Evolutionary conservation across 2,329 filamentous ascomycete species (phyloP).

Genomic region (Penicillium sp.): DNA sequence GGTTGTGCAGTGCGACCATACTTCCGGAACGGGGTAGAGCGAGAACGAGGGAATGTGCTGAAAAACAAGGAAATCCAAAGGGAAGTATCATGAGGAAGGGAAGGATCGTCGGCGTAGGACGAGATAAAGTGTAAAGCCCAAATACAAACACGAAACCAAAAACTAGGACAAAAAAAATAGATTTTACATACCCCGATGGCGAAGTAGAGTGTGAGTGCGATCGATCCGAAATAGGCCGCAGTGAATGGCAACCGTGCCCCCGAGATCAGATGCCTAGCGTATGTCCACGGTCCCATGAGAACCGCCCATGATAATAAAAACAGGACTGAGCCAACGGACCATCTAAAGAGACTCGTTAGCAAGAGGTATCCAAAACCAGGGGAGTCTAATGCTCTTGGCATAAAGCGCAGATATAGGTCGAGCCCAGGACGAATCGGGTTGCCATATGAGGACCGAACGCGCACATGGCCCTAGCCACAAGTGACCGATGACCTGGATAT

Average conservation of each 20-base stretch:
- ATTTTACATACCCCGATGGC: constrained; percentile 75
- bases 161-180: constrained; percentile 12
- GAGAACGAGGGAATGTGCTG: background rate
- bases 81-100: constrained; percentile 9
- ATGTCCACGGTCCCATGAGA: constrained; percentile 85
- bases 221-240: constrained; percentile 90
- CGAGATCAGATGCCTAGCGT: constrained; percentile 80
- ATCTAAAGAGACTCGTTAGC: constrained; percentile 58
- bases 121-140: background rate
- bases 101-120: background rate
- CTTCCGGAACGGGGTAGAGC: constrained; percentile 3
- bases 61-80: constrained; percentile 8
- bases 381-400: constrained; percentile 16
- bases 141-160: background rate
- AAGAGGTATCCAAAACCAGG: constrained; percentile 7
- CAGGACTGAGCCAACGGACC: constrained; percentile 86
- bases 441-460: constrained; percentile 2
- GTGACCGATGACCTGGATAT: constrained; percentile 26
- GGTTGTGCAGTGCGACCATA: constrained; percentile 16
- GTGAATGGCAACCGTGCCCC: constrained; percentile 86
- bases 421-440: constrained; percentile 15
- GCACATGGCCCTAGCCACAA: constrained; percentile 25
- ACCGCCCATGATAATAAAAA: constrained; percentile 92
- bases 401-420: constrained; percentile 23
- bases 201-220: constrained; percentile 86